These are phyloP conservation scores for Botryotinia globosa DNA, from an alignment of 2,329 filamentous ascomycete genomes.

Conservation along the genomic window DNA sequence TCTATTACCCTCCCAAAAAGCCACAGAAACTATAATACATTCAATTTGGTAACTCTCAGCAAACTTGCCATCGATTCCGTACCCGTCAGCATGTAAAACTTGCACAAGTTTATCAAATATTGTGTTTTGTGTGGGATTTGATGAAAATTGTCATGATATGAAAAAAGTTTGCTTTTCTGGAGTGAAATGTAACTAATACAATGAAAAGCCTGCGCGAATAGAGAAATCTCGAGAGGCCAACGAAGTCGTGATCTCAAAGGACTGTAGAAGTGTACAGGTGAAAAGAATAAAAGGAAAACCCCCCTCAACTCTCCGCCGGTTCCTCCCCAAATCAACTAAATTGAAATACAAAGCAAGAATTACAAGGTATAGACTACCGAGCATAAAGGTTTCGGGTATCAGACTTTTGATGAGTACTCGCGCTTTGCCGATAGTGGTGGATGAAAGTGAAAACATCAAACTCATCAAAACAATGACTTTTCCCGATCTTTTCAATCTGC, in stretches of 20 bases:
- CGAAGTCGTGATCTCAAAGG: neutral
- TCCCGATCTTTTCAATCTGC: constrained; percentile 18
- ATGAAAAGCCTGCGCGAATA: constrained; percentile 1
- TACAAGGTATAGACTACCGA: constrained; percentile 9
- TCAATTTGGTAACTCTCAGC: constrained; percentile 3
- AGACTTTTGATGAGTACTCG: constrained; percentile 9
- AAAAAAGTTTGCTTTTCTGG: constrained; percentile 8
- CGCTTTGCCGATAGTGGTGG: neutral
- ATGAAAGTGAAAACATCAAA: constrained; percentile 14
- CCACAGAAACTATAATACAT: constrained; percentile 12
- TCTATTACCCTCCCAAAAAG: neutral
- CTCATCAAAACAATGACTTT: constrained; percentile 25
- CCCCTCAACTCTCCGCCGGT: neutral
- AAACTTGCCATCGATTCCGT: constrained; percentile 12
- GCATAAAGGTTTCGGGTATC: neutral
- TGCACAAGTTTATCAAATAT: constrained; percentile 7
- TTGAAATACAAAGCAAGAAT: constrained; percentile 14
- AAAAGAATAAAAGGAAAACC: neutral
- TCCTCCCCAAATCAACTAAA: neutral
- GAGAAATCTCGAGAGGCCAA: neutral
- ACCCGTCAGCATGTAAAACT: constrained; percentile 1
- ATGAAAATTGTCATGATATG: neutral
- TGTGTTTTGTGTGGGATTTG: neutral
- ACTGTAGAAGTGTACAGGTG: constrained; percentile 13
- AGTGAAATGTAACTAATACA: constrained; percentile 11